phyloP scores from a whole-genome alignment of 164 flowering plant species.

The Tetrastigma voinierianum region DNA sequence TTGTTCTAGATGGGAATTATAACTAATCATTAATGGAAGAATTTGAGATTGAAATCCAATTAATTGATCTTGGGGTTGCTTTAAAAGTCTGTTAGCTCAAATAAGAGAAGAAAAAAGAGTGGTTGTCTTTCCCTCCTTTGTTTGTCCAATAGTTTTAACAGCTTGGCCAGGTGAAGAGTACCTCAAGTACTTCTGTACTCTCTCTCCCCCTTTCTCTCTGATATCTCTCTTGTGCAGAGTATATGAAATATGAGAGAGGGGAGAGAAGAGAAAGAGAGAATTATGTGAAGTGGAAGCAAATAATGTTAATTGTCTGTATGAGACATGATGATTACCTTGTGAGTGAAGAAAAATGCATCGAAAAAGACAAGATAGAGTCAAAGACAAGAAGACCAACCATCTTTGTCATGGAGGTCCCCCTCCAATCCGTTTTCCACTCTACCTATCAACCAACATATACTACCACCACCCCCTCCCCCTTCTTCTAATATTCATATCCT shows the following conservation, averaged over 20 bases:
- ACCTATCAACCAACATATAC: conserved; percentile 51
- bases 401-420: conserved; percentile 47
- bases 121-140: too few species aligned
- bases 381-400: conserved; percentile 57
- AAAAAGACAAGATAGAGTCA: conserved; percentile 56
- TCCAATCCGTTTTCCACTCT: conserved; percentile 79
- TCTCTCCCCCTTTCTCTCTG: conserved; percentile 13
- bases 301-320: conserved; percentile 21
- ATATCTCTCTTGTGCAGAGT: conserved; percentile 10
- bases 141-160: not conserved
- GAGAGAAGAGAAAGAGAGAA: conserved; percentile 18
- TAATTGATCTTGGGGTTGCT: too few species aligned
- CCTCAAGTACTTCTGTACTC: conserved; percentile 8
- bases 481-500: conserved; percentile 23
- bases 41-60: too few species aligned
- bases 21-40: too few species aligned
- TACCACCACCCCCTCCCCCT: not conserved
- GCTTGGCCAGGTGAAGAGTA: not conserved
- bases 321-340: conserved; percentile 56
- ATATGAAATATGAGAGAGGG: not conserved
- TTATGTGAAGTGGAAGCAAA: conserved; percentile 65
- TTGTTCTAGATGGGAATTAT: too few species aligned
- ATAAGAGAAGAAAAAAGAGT: too few species aligned
- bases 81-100: too few species aligned
- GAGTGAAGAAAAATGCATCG: conserved; percentile 56